Evolutionary conservation across 257 asterid species (phyloP).

Genomic region (Oldenlandia corymbosa): DNA sequence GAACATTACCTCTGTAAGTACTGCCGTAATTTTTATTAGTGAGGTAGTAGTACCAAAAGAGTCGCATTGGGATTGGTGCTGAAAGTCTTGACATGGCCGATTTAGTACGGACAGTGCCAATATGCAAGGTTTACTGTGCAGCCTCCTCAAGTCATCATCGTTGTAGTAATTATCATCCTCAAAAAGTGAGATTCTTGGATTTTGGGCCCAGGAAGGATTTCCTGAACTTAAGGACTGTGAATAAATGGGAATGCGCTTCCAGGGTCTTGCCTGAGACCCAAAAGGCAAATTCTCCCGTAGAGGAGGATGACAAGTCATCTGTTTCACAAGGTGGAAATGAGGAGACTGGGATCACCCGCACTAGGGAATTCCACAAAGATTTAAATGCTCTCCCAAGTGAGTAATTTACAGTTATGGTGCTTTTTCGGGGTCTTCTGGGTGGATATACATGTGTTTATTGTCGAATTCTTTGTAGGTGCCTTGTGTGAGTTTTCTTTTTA

Average conservation of each 20-base stretch:
- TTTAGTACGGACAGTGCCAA: constrained; percentile 40
- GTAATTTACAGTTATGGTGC: constrained; percentile 18
- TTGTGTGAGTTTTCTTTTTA: not conserved
- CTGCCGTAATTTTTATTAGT: not conserved
- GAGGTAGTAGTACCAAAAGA: not conserved
- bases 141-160: constrained; percentile 9
- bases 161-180: constrained; percentile 14
- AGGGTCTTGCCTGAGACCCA: constrained; percentile 28
- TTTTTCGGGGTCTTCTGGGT: not conserved
- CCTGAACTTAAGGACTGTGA: constrained; percentile 38
- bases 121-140: constrained; percentile 29
- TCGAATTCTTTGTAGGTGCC: not conserved
- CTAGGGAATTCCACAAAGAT: constrained; percentile 57
- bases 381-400: constrained; percentile 77
- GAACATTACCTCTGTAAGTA: constrained; percentile 28
- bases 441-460: not conserved
- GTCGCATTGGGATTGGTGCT: constrained; percentile 33
- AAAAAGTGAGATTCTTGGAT: constrained; percentile 33
- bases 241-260: constrained; percentile 46
- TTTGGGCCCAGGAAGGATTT: constrained; percentile 17
- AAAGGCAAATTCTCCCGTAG: constrained; percentile 46
- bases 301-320: constrained; percentile 51
- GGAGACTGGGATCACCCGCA: constrained; percentile 29
- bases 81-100: constrained; percentile 36
- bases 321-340: constrained; percentile 29